A percentile compares a stretch with the other conserved stretches of the same genome.
These are phyloP conservation scores for Fonsecaea nubica DNA, from an alignment of 2,329 filamentous ascomycete genomes.

Conservation along the genomic window DNA sequence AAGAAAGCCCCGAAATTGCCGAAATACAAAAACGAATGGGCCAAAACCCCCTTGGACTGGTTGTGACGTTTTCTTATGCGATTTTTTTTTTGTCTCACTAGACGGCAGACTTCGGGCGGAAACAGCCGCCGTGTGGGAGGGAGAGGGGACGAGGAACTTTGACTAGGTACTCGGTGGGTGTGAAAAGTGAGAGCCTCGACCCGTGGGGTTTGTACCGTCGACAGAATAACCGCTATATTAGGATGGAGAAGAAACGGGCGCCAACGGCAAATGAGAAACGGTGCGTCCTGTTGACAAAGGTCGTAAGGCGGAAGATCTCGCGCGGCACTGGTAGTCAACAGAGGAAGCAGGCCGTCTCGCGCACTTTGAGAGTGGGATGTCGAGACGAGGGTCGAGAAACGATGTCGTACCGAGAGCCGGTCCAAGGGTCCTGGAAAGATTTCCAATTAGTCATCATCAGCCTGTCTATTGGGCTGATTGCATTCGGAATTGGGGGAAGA, in stretches of 20 bases:
- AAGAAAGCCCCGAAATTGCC: not conserved
- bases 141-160: not conserved
- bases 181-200: not conserved
- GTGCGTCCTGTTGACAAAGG: not conserved
- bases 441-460: slow-evolving; percentile 7
- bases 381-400: not conserved
- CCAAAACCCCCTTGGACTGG: not conserved
- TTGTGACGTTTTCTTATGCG: slow-evolving; percentile 18
- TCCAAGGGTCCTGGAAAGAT: not conserved
- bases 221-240: not conserved
- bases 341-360: not conserved
- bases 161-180: not conserved
- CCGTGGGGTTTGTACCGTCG: not conserved
- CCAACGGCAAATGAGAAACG: not conserved
- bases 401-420: not conserved
- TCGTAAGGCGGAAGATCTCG: not conserved
- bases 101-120: slow-evolving; percentile 7
- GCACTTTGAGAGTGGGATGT: not conserved
- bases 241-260: not conserved
- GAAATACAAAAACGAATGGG: not conserved
- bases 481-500: not conserved
- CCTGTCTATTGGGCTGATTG: too few relatives aligned
- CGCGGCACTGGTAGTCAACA: not conserved
- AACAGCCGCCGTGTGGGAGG: slow-evolving; percentile 14
- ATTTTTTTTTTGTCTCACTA: slow-evolving; percentile 8